Base-by-base conservation (phyloP, 164 flowering plant species). In the Aristolochia fimbriata region DNA sequence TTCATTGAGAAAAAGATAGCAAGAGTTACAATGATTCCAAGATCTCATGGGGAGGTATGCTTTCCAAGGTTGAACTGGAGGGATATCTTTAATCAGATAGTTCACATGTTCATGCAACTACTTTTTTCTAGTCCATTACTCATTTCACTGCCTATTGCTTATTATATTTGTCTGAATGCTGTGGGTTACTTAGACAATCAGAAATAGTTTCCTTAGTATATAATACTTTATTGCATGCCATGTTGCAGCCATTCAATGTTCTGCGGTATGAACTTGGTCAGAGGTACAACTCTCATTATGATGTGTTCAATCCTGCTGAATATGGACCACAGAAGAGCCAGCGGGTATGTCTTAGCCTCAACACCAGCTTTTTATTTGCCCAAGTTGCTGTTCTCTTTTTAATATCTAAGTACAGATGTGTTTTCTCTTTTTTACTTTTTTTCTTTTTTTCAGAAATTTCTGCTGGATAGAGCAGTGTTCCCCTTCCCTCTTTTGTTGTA, bases 281-380 rank as follows among this genome's bases (percentile, higher is more conserved):
- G 78, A 83, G 73, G 73, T 93, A 93, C 68, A 65, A 82, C 64
- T 81, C 96, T 62, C 99, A 93, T 67, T 85, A 80, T 68, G 99
- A 90, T 70, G 91, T 85, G 24, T 88, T 90, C 78, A 71, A 78
- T 71, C 93, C 99, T 21, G 75, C 83, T 59, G 91, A 88, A 69
- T 93, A 93, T 72, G 97, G 99, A 17, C 96, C 97, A 33, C 97
- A 90, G 62, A 83, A 83, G 81, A 85, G 93, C 81, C 96, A 93
- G 64, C 77, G 97, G 89, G 97, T 93, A 93, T 10, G 50, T 46
- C 57, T 56, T 66, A 52, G 47, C 46, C 15, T 27, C 47, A 19
- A 15, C 6, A 47, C 15, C 43, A 37, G 10, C 43, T 37, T 59
- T 59, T 59, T 0, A 22, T 47, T 59, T 47, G 4, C 1, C 45